phyloP scores from a whole-genome alignment of 257 asterid genomes.

The Solanum sejunctum region DNA sequence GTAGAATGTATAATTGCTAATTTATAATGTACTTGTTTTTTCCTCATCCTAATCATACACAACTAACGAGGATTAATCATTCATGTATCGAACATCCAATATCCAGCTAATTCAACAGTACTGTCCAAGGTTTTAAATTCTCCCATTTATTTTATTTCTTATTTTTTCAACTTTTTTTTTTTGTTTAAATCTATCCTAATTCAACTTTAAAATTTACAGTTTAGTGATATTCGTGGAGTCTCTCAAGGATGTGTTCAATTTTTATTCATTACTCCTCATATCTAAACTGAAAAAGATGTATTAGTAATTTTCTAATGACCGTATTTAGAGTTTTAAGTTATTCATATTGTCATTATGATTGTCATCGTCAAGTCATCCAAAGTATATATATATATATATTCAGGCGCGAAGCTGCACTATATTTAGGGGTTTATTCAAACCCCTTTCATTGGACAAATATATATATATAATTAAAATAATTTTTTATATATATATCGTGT shows the following conservation, averaged over 20 bases:
- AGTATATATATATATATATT: too few species aligned
- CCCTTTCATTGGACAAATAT: too few species aligned
- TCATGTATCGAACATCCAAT: not conserved
- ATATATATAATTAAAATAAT: too few species aligned
- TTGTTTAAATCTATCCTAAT: not conserved
- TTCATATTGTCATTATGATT: too few species aligned
- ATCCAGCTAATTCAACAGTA: not conserved
- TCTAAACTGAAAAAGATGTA: not conserved
- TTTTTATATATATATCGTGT: too few species aligned
- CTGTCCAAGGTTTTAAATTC: conserved; percentile 3
- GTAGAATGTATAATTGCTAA: not conserved
- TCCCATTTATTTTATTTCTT: not conserved
- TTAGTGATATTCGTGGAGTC: not conserved
- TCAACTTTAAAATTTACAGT: not conserved
- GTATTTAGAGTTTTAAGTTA: not conserved
- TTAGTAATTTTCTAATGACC: not conserved
- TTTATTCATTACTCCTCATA: not conserved
- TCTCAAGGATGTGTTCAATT: not conserved
- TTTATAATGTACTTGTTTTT: not conserved
- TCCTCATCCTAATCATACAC: not conserved
- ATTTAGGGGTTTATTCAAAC: too few species aligned
- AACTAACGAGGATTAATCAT: not conserved
- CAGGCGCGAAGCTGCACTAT: too few species aligned
- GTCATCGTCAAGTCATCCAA: not conserved
- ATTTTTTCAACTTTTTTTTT: not conserved